Evolutionary conservation across 768 basidiomycete species (phyloP).

Genomic region (Termitomyces titanicus): DNA sequence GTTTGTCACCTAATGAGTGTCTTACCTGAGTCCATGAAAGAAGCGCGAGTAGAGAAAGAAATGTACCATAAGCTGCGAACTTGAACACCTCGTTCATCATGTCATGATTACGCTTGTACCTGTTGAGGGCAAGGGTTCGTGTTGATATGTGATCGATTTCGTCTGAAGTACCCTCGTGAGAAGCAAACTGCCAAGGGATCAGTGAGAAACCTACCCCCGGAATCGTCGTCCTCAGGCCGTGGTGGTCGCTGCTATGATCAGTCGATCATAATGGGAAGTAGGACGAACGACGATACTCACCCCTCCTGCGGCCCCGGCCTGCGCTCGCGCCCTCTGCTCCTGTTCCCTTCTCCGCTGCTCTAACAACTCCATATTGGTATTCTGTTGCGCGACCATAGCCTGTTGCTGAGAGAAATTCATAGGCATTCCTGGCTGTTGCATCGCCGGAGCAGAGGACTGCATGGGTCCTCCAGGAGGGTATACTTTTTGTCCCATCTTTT

Average conservation of each 20-base stretch:
- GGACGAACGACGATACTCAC: conserved; percentile 26
- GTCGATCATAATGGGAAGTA: not conserved
- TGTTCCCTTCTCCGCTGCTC: conserved; percentile 65
- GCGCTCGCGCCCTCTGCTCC: conserved; percentile 48
- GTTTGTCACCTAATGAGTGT: conserved; percentile 38
- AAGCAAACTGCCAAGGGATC: no score
- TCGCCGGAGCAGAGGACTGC: conserved; percentile 19
- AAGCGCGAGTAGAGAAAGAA: not conserved
- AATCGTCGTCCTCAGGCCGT: conserved; percentile 56
- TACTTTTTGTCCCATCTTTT: conserved; percentile 69
- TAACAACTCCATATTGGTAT: conserved; percentile 64
- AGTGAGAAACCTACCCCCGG: conserved; percentile 43
- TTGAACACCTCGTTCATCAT: conserved; percentile 82
- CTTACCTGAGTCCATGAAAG: not conserved
- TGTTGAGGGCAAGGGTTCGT: conserved; percentile 62
- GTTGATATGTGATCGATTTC: conserved; percentile 72
- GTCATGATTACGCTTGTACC: conserved; percentile 80
- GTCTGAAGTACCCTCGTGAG: conserved; percentile 31
- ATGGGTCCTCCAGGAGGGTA: conserved; percentile 30
- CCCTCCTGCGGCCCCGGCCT: conserved; percentile 36
- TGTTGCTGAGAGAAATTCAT: conserved; percentile 47
- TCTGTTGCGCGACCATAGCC: conserved; percentile 72
- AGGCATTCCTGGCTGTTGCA: conserved; percentile 27
- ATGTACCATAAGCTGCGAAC: conserved; percentile 62
- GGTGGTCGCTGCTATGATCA: conserved; percentile 28